A percentile compares a stretch with the other conserved stretches of the same genome.
Conservation (phyloP, 495 filamentous ascomycete genomes). For the Aspergillus cavernicola region DNA sequence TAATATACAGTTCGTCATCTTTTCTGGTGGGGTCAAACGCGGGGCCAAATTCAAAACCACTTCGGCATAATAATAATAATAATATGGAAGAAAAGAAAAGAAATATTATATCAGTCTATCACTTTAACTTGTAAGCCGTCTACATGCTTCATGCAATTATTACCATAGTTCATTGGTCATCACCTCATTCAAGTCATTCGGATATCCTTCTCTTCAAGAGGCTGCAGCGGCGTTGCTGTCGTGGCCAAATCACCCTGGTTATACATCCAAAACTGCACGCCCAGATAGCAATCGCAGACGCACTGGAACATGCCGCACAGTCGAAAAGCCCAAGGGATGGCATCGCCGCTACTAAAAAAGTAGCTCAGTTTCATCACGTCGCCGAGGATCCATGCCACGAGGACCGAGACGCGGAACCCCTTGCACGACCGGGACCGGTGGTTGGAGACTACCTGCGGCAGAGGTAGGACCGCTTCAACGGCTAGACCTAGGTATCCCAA, state of each 20-base stretch:
- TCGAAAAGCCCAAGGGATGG: constrained; percentile 85
- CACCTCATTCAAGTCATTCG: constrained; percentile 34
- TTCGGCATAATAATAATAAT: too few species aligned
- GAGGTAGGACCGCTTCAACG: constrained; percentile 82
- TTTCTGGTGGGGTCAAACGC: constrained; percentile 7
- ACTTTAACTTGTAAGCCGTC: not conserved
- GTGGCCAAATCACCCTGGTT: constrained; percentile 46
- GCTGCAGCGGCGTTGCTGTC: constrained; percentile 20
- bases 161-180: constrained; percentile 1
- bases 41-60: constrained; percentile 2
- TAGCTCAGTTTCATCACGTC: constrained; percentile 96
- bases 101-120: not conserved
- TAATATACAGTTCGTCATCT: not conserved
- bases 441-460: constrained; percentile 87
- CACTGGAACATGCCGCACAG: constrained; percentile 91
- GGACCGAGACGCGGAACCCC: constrained; percentile 82
- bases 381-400: constrained; percentile 84
- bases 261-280: constrained; percentile 82
- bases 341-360: constrained; percentile 71
- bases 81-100: not conserved
- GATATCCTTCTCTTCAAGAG: constrained; percentile 42
- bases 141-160: constrained; percentile 3
- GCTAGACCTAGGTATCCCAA: constrained; percentile 83
- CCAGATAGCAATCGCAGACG: constrained; percentile 75
- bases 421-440: constrained; percentile 73